These are phyloP conservation scores for Chaetoceros tenuissimus DNA, from an alignment of 108 stramenopile species.

Conservation along the genomic window DNA sequence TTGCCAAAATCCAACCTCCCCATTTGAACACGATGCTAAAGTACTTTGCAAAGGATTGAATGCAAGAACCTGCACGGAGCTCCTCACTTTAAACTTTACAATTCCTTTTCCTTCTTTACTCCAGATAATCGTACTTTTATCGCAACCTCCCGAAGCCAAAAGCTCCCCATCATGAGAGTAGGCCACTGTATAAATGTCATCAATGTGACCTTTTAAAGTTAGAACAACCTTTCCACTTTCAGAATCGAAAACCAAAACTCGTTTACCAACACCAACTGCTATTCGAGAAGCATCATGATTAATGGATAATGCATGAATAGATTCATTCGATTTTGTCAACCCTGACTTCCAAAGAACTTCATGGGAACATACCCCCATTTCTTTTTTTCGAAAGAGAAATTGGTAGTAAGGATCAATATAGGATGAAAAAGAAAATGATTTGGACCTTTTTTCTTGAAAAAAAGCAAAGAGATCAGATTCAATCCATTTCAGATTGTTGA, in stretches of 20 bases:
- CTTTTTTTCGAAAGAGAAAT: no score
- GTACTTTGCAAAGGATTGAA: background rate
- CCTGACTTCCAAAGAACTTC: no score
- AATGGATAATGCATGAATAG: background rate
- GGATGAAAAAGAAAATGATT: no score
- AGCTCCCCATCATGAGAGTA: background rate
- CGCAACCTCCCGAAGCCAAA: background rate
- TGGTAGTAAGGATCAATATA: no score
- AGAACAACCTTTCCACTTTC: background rate
- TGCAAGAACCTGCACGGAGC: background rate
- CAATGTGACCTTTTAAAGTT: background rate
- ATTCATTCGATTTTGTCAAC: no score
- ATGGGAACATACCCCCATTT: no score
- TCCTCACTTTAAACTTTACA: background rate
- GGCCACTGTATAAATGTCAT: background rate
- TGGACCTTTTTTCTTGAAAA: no score
- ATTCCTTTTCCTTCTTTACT: background rate
- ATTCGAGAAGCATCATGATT: background rate
- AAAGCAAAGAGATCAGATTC: no score
- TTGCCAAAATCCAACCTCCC: background rate
- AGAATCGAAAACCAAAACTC: background rate
- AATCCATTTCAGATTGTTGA: no score
- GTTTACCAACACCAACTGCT: background rate
- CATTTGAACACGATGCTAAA: background rate
- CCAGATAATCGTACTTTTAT: background rate